Evolutionary conservation across 2,329 filamentous ascomycete species (phyloP), one percentile per base, ranked within the genome.

Genomic region (Aspergillus fijiensis): DNA sequence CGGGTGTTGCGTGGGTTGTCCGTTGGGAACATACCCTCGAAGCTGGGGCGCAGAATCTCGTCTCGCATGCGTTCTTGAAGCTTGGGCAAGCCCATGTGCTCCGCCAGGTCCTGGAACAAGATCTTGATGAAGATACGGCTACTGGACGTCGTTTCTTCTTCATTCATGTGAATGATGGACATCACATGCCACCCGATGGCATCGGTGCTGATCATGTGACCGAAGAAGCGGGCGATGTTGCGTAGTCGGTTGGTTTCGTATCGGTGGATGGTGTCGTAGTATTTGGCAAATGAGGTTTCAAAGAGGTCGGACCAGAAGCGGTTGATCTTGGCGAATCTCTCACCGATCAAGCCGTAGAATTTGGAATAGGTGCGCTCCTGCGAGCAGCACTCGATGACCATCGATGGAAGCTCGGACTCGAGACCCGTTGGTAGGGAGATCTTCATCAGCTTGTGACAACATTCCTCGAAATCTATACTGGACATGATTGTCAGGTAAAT

Each of bases 91-190:
- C 95, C 94, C 60, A 96, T 84, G 62, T 91, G 90, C 77, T 97
- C 92, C 4, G 88, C 85, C 25, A 98, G 85, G 70, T 97, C 92
- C 75, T 98, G 92, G 73, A 99, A 96, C 12, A 99, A 80, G 59
- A 98, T 98, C 81, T 97, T 98, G 82, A 99, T 90, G 73, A 98
- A 99, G 75, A 99, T 98, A 81, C 95, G 91, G 67, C 91, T 96
- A 63, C 92, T 95, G 2, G 92, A 94, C 0, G 94, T 99, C 0
- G 95, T 99, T 71, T 99, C 95, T 60, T 98, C 94, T 75, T 99
- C 93, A 72, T 95, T 99, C 55, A 99, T 80, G 73, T 93, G 93
- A 62, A 99, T 87, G 57, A 89, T 84, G 0, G 89, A 90, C 51
- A 99, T 77, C 23, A 91, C 89, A 71, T 98, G 91, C 95, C 95